Evolutionary conservation across 2,329 filamentous ascomycete species (phyloP).

Genomic region (Trichoderma citrinoviride): DNA sequence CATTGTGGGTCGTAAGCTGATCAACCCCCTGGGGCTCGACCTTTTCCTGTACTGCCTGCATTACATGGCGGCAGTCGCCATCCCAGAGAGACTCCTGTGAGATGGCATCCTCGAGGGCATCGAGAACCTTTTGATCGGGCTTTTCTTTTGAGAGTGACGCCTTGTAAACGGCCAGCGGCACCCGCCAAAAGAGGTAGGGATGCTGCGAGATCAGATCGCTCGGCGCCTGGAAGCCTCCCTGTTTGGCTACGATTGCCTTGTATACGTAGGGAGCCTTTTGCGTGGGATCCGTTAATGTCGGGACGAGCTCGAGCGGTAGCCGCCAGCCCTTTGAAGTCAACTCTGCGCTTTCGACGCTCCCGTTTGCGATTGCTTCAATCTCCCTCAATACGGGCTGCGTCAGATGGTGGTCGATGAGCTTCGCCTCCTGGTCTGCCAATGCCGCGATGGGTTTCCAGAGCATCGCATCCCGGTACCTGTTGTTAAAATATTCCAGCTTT

Average conservation of each 20-base stretch:
- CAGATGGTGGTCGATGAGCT: slow-evolving; percentile 28
- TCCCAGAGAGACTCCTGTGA: slow-evolving; percentile 23
- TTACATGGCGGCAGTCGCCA: slow-evolving; percentile 21
- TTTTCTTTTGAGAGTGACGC: slow-evolving; percentile 27
- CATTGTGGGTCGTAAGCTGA: slow-evolving; percentile 29
- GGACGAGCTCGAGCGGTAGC: slow-evolving; percentile 29
- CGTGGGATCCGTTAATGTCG: slow-evolving; percentile 24
- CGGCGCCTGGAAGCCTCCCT: slow-evolving; percentile 28
- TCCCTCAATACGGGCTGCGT: slow-evolving; percentile 27
- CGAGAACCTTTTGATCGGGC: slow-evolving; percentile 26
- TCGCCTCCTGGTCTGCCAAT: slow-evolving; percentile 27
- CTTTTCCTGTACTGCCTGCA: slow-evolving; percentile 24
- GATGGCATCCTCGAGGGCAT: slow-evolving; percentile 30
- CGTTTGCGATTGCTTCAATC: slow-evolving; percentile 28
- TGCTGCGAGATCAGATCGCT: slow-evolving; percentile 30
- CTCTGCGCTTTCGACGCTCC: not conserved
- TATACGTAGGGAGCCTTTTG: slow-evolving; percentile 27
- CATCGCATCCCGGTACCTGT: slow-evolving; percentile 52
- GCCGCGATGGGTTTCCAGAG: slow-evolving; percentile 29
- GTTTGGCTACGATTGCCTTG: slow-evolving; percentile 26
- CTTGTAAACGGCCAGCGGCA: slow-evolving; percentile 33
- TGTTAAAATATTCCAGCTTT: slow-evolving; percentile 80
- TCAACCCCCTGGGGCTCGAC: slow-evolving; percentile 25
- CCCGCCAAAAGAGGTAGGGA: slow-evolving; percentile 41
- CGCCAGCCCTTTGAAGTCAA: slow-evolving; percentile 27